Evolutionary conservation across 1,139 yeast species (phyloP).

Genomic region (Nakaseomyces nivariensis): DNA sequence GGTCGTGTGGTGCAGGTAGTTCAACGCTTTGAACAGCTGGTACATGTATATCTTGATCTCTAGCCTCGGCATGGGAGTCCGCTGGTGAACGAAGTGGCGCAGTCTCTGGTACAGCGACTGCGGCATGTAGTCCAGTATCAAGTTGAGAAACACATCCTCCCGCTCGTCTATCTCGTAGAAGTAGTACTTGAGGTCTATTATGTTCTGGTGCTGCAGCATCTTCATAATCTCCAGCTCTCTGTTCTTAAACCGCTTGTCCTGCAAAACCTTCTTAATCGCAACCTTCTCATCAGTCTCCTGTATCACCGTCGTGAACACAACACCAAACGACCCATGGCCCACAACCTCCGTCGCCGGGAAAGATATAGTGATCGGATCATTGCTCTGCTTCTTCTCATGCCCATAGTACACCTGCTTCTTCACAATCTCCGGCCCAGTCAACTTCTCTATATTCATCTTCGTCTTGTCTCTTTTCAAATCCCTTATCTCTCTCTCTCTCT

Average conservation of each 20-base stretch:
- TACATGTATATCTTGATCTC: conserved; percentile 87
- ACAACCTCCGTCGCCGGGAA: conserved; percentile 51
- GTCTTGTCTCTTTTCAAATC: neutral
- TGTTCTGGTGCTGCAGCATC: conserved; percentile 67
- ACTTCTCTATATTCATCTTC: neutral
- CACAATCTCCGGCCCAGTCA: conserved; percentile 3
- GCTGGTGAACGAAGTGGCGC: conserved; percentile 70
- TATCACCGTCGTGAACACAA: conserved; percentile 80
- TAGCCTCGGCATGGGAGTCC: conserved; percentile 71
- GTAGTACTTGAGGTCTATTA: conserved; percentile 80
- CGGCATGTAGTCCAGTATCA: conserved; percentile 86
- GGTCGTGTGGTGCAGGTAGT: conserved; percentile 71
- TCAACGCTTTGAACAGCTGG: conserved; percentile 83
- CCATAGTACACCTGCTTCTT: conserved; percentile 5
- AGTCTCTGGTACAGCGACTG: conserved; percentile 89
- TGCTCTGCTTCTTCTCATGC: conserved; percentile 1
- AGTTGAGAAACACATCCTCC: conserved; percentile 65
- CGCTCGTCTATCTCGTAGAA: conserved; percentile 58
- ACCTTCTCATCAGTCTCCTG: conserved; percentile 68
- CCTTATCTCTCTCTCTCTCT: too few species aligned
- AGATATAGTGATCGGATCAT: conserved; percentile 25
- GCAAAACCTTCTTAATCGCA: conserved; percentile 90
- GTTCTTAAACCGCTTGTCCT: conserved; percentile 91
- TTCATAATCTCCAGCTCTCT: conserved; percentile 96
- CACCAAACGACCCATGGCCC: conserved; percentile 97